These are phyloP conservation scores for Neonectria ditissima DNA, from an alignment of 2,329 filamentous ascomycete species.

Conservation along the genomic window DNA sequence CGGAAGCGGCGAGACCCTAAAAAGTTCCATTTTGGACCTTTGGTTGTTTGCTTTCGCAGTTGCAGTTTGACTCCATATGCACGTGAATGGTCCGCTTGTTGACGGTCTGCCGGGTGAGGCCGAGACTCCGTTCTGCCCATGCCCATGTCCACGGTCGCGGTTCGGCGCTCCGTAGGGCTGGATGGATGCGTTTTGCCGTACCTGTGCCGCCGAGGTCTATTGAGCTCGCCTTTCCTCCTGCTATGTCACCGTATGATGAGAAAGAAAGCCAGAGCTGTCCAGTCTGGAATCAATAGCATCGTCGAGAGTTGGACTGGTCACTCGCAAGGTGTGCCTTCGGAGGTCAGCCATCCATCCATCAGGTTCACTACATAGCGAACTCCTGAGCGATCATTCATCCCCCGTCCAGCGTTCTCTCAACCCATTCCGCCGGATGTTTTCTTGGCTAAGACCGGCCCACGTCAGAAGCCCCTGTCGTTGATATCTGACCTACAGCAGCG, in stretches of 20 bases:
- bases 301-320: not conserved
- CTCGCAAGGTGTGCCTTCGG: not conserved
- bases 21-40: constrained; percentile 19
- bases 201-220: not conserved
- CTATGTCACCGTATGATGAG: not conserved
- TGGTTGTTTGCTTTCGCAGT: constrained; percentile 5
- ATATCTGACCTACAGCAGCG: constrained; percentile 21
- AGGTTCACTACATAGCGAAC: not conserved
- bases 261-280: not conserved
- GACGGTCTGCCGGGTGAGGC: not conserved
- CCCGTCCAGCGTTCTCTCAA: not conserved
- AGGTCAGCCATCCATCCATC: not conserved
- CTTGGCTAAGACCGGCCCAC: constrained; percentile 20
- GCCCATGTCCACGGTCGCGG: no score
- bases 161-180: constrained; percentile 7
- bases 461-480: constrained; percentile 20
- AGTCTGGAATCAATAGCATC: not conserved
- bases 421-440: not conserved
- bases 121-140: not conserved
- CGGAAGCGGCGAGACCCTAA: constrained; percentile 3
- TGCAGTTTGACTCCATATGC: not conserved
- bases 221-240: not conserved
- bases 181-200: not conserved
- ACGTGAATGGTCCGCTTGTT: constrained; percentile 1
- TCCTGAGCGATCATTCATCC: no score